Evolutionary conservation across 2,329 filamentous ascomycete genomes (phyloP), one percentile per base, ranked within the genome.

Genomic region (Stagonosporopsis cucurbitacearum): DNA sequence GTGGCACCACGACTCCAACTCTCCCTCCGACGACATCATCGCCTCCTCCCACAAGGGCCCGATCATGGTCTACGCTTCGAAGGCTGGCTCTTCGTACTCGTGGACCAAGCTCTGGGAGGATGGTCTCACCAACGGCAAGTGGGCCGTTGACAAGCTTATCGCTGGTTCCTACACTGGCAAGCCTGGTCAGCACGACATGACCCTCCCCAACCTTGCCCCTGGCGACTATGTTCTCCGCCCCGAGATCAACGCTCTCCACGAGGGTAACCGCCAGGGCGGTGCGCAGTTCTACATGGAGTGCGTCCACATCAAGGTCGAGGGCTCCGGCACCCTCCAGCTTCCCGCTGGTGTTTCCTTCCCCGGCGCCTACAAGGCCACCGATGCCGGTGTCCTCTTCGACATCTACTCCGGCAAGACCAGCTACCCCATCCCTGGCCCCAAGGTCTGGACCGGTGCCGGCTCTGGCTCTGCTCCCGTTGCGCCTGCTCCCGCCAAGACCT

Each of bases 1-100:
- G 69, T 84, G 81, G 81, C 79, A 79, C 71, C 82, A 84, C 74
- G 65, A 84, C 70, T 76, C 35, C 64, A 77, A 80, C 40, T 64
- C 65, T 56, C 55, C 63, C 30, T 55, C 60, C 20, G 81, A 84
- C 70, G 81, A 83, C 67, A 82, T 84, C 74, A 81, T 85, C 47
- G 82, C 75, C 61, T 32, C 46, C 23, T 81, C 79, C 45, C 82
- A 84, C 76, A 71, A 77, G 68, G 82, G 82, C 9, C 82, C 82
- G 35, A 71, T 84, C 65, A 76, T 80, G 60, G 81, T 80, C 58
- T 85, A 81, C 67, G 79, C 83, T 59, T 79, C 81, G 2, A 75
- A 77, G 44, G 72, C 74, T 36, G 62, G 68, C 17, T 66, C 69
- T 44, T 77, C 79, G 47, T 78, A 78, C 41, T 76, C 77, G 15